Evolutionary conservation across 78 protist species (phyloP).

Genomic region (Monocercomonoides exilis): DNA sequence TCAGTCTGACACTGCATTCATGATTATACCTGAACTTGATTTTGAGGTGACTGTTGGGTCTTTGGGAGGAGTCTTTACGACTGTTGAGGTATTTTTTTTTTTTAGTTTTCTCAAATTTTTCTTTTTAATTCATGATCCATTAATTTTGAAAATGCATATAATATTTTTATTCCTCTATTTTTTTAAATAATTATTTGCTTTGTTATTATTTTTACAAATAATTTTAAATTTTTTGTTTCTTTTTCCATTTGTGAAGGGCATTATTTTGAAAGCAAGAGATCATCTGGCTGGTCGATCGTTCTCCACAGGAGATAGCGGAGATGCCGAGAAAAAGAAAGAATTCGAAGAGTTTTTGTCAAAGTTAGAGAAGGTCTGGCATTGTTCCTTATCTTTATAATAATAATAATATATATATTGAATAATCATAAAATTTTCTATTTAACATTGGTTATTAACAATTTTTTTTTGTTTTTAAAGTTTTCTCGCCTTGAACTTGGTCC

Average conservation of each 20-base stretch:
- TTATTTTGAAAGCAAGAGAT: too few relatives aligned
- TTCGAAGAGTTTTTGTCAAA: conserved; percentile 9
- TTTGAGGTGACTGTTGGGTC: conserved; percentile 63
- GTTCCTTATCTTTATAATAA: neutral
- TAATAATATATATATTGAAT: neutral
- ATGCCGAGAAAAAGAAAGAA: neutral
- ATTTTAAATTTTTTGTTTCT: neutral
- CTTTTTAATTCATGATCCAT: neutral
- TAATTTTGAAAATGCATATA: neutral
- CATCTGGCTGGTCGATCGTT: too few relatives aligned
- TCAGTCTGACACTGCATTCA: conserved; percentile 57
- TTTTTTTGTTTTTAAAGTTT: neutral
- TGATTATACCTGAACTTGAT: conserved; percentile 54
- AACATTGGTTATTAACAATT: neutral
- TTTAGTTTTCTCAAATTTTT: neutral
- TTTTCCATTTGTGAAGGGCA: neutral
- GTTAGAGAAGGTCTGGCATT: neutral
- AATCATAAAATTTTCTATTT: neutral
- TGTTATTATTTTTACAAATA: neutral
- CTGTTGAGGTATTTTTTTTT: conserved; percentile 51
- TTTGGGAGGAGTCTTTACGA: conserved; percentile 77
- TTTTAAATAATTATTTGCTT: neutral
- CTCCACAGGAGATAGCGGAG: neutral
- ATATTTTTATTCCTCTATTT: neutral
- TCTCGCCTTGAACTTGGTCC: conserved; percentile 15